These are phyloP conservation scores for Plasmodium gaboni DNA, from an alignment of 169 alveolate genomes.

Conservation along the genomic window DNA sequence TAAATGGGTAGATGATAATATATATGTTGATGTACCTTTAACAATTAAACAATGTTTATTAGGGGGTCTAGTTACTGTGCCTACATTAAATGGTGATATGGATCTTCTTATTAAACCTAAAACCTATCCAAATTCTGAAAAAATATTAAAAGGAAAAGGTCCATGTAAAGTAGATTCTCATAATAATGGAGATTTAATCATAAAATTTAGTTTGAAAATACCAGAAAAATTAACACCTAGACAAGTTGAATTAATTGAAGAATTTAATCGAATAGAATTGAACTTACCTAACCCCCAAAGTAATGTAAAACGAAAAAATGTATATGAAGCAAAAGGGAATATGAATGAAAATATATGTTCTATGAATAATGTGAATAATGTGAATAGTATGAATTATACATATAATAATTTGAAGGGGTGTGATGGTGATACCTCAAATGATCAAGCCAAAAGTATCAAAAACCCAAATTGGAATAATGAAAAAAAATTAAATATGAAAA, in stretches of 20 bases:
- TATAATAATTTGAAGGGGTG: not conserved
- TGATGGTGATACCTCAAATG: not conserved
- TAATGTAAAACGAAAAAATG: conserved; percentile 4
- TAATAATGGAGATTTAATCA: conserved; percentile 87
- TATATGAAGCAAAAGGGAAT: not conserved
- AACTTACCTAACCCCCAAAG: conserved; percentile 17
- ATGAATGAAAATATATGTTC: not conserved
- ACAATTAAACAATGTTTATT: conserved; percentile 88
- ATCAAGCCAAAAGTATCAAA: not conserved
- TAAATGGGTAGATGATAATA: conserved; percentile 91
- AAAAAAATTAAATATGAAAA: conserved; percentile 1
- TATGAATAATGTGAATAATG: not conserved
- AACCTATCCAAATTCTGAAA: conserved; percentile 86
- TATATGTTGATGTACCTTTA: conserved; percentile 90
- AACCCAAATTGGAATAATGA: not conserved
- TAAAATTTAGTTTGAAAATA: conserved; percentile 85
- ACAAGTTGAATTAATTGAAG: conserved; percentile 84
- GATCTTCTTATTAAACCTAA: conserved; percentile 84
- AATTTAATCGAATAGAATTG: conserved; percentile 78
- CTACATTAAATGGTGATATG: conserved; percentile 87
- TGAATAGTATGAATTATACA: not conserved
- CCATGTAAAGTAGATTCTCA: conserved; percentile 88
- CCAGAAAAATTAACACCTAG: conserved; percentile 80
- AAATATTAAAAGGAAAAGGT: conserved; percentile 87
- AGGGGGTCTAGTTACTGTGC: conserved; percentile 89